phyloP scores from a whole-genome alignment of 768 basidiomycete genomes.

The Cubamyces sp. region DNA sequence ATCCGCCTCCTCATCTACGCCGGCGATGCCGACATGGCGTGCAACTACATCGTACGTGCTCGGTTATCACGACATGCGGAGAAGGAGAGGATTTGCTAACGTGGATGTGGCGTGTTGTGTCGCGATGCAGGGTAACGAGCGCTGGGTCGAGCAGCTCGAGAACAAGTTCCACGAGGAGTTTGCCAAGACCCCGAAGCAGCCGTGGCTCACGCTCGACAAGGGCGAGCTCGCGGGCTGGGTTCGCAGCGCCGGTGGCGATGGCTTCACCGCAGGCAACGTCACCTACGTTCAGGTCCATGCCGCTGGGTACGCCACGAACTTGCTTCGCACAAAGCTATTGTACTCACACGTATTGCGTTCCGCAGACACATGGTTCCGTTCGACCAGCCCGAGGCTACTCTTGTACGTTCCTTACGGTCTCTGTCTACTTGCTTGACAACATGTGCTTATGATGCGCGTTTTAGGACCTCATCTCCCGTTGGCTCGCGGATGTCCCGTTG shows the following conservation, averaged over 20 bases:
- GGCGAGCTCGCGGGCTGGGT: conserved; percentile 69
- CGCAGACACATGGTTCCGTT: conserved; percentile 86
- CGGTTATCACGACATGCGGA: not conserved
- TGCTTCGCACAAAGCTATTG: not conserved
- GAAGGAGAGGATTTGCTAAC: too few species aligned
- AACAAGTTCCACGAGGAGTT: conserved; percentile 69
- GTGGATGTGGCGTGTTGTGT: too few species aligned
- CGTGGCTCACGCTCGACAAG: conserved; percentile 58
- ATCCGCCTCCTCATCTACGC: conserved; percentile 89
- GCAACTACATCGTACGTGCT: conserved; percentile 71
- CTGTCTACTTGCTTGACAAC: not conserved
- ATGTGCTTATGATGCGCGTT: conserved; percentile 8
- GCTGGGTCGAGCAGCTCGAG: conserved; percentile 70
- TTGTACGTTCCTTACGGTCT: conserved; percentile 53
- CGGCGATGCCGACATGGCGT: conserved; percentile 90
- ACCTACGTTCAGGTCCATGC: conserved; percentile 80
- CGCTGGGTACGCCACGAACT: conserved; percentile 66
- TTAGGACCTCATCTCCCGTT: conserved; percentile 63
- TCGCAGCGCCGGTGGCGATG: conserved; percentile 66
- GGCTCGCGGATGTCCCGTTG: conserved; percentile 60
- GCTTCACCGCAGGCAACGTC: conserved; percentile 76
- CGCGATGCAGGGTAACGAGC: conserved; percentile 75
- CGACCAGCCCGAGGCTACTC: conserved; percentile 86
- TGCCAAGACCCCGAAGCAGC: conserved; percentile 45
- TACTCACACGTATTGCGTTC: conserved; percentile 10